Percentiles rank a stretch among this genome's conserved stretches.
Evolutionary conservation across 2,329 filamentous ascomycete genomes (phyloP).

Genomic region (Polytolypa hystricis): DNA sequence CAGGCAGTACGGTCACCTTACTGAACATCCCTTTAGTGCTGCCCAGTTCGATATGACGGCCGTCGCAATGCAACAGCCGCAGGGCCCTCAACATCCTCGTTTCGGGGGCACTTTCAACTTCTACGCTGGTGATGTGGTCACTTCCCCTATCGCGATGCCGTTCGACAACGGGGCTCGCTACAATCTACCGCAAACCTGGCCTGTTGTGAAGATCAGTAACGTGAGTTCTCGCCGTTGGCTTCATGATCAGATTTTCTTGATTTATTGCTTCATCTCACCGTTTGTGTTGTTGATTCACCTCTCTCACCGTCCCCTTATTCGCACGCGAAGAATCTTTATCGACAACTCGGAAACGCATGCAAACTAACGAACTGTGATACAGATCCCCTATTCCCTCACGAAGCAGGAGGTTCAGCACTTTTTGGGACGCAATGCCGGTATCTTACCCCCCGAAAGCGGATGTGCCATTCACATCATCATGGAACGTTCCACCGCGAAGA

Average conservation of each 20-base stretch:
- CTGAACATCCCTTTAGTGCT: no score
- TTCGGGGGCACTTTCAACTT: no score
- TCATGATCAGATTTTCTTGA: no score
- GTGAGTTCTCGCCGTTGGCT: conserved; percentile 23
- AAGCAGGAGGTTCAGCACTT: conserved; percentile 39
- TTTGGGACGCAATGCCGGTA: conserved; percentile 32
- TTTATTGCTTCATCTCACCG: no score
- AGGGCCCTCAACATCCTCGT: no score
- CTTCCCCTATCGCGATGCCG: conserved; percentile 17
- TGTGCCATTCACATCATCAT: conserved; percentile 46
- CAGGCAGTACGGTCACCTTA: no score
- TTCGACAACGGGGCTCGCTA: conserved; percentile 18
- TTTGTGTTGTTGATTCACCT: background rate
- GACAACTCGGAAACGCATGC: no score
- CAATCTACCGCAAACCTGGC: conserved; percentile 14
- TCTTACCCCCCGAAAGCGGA: conserved; percentile 28
- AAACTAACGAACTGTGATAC: no score
- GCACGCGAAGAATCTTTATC: no score
- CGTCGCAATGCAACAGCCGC: no score
- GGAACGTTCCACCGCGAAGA: conserved; percentile 47
- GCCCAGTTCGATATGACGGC: no score
- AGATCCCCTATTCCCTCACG: conserved; percentile 43
- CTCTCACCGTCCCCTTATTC: background rate
- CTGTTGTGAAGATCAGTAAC: conserved; percentile 27
- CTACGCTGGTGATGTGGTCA: conserved; percentile 9